phyloP scores from a whole-genome alignment of 1,284 basidiomycete genomes.

The Meripilus lineatus region DNA sequence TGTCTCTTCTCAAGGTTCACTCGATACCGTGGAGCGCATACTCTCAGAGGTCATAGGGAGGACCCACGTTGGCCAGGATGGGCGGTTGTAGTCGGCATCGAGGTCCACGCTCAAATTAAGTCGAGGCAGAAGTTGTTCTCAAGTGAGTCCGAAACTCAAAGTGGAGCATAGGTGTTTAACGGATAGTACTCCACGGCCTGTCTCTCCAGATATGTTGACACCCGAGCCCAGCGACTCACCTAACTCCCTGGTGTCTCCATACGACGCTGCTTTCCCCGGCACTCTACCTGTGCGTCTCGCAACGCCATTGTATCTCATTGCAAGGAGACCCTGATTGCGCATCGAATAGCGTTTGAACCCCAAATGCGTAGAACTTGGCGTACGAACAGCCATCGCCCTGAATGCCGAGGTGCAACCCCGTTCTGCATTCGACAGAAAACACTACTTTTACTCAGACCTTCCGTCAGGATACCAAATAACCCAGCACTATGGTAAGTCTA shows the following conservation, averaged over 20 bases:
- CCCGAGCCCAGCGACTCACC: constrained; percentile 48
- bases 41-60: constrained; percentile 16
- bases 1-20: constrained; percentile 10
- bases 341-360: constrained; percentile 64
- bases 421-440: constrained; percentile 95
- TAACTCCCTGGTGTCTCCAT: constrained; percentile 77
- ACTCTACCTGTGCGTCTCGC: constrained; percentile 77
- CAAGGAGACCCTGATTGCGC: constrained; percentile 6
- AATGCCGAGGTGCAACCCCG: constrained; percentile 63
- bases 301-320: neutral
- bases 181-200: no score
- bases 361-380: constrained; percentile 76
- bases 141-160: constrained; percentile 38
- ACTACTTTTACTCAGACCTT: constrained; percentile 97
- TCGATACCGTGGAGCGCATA: constrained; percentile 12
- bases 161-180: neutral
- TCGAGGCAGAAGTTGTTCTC: constrained; percentile 90
- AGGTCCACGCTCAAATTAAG: constrained; percentile 93
- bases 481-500: constrained; percentile 79
- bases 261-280: constrained; percentile 92
- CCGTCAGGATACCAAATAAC: constrained; percentile 97
- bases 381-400: constrained; percentile 82
- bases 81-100: constrained; percentile 89
- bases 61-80: constrained; percentile 58
- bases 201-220: constrained; percentile 33